These are phyloP conservation scores for Casuarina cunninghamiana DNA, from an alignment of 306 rosid species.

Conservation along the genomic window DNA sequence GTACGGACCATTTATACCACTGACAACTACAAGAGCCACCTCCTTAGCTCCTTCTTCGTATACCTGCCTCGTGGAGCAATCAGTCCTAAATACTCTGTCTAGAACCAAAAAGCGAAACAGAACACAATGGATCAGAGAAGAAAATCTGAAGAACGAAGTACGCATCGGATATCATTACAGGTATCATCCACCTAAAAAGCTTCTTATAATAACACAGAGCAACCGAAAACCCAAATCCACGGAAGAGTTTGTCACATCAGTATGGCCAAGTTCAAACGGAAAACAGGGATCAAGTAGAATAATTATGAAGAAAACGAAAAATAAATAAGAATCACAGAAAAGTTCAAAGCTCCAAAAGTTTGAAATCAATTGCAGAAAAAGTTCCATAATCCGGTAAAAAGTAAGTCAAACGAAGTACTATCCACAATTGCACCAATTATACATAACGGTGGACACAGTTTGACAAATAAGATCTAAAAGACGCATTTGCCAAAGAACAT, in stretches of 20 bases:
- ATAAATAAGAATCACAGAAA: slow-evolving; percentile 8
- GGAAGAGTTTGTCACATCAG: neutral
- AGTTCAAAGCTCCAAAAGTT: slow-evolving; percentile 3
- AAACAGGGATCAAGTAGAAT: neutral
- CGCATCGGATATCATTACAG: slow-evolving; percentile 9
- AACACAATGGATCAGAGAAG: slow-evolving; percentile 26
- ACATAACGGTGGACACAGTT: slow-evolving; percentile 7
- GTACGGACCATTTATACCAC: slow-evolving; percentile 90
- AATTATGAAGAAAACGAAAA: neutral
- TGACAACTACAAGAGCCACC: slow-evolving; percentile 86
- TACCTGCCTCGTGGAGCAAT: slow-evolving; percentile 80
- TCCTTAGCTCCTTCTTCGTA: slow-evolving; percentile 90
- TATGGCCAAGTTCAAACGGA: neutral
- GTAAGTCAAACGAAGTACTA: neutral
- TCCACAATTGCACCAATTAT: slow-evolving; percentile 14
- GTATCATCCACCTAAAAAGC: slow-evolving; percentile 14
- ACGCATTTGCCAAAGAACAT: slow-evolving; percentile 13
- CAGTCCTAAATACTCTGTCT: slow-evolving; percentile 86
- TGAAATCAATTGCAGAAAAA: slow-evolving; percentile 22
- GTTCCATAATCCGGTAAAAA: slow-evolving; percentile 3
- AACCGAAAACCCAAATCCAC: neutral
- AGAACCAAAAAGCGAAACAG: slow-evolving; percentile 29
- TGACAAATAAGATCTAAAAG: slow-evolving; percentile 8
- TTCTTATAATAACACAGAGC: slow-evolving; percentile 12
- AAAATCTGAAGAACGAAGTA: slow-evolving; percentile 20